phyloP scores from a whole-genome alignment of 2,329 filamentous ascomycete genomes.

The Alternaria arbusti region DNA sequence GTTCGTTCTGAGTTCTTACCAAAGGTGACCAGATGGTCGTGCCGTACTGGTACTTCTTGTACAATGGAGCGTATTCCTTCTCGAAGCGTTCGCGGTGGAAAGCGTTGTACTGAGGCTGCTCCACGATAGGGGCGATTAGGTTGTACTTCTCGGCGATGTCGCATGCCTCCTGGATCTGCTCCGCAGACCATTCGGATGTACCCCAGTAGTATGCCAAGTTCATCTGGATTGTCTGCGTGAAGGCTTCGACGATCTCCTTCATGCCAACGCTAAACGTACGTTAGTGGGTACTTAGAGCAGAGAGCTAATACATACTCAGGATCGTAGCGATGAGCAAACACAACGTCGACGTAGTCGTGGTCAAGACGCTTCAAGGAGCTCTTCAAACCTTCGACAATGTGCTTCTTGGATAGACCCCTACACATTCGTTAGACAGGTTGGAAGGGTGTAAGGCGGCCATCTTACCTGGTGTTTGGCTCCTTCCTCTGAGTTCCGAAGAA shows the following conservation, averaged over 20 bases:
- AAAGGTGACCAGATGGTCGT: slow-evolving; percentile 64
- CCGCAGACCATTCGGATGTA: slow-evolving; percentile 66
- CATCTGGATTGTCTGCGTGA: slow-evolving; percentile 59
- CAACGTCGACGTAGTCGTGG: slow-evolving; percentile 70
- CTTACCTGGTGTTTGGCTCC: slow-evolving; percentile 59
- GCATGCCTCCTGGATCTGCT: slow-evolving; percentile 64
- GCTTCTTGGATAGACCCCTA: slow-evolving; percentile 56
- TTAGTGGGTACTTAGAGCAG: slow-evolving; percentile 2
- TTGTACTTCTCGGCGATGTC: slow-evolving; percentile 68
- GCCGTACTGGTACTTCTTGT: slow-evolving; percentile 63
- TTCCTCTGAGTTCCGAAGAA: slow-evolving; percentile 64
- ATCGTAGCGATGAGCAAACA: slow-evolving; percentile 68
- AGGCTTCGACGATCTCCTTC: slow-evolving; percentile 66
- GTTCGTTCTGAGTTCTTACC: slow-evolving; percentile 19
- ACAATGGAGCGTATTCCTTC: slow-evolving; percentile 65
- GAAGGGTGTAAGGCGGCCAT: neutral
- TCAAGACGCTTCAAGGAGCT: slow-evolving; percentile 64
- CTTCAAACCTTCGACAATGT: slow-evolving; percentile 65
- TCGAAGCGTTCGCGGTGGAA: slow-evolving; percentile 68
- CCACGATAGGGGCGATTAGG: slow-evolving; percentile 62
- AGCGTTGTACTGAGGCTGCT: slow-evolving; percentile 66
- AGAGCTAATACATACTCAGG: slow-evolving; percentile 39
- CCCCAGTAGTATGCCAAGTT: slow-evolving; percentile 63
- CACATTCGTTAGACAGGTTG: neutral
- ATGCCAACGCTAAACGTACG: slow-evolving; percentile 57